Evolutionary conservation across 257 asterid genomes (phyloP).

Genomic region (Perilla frutescens): DNA sequence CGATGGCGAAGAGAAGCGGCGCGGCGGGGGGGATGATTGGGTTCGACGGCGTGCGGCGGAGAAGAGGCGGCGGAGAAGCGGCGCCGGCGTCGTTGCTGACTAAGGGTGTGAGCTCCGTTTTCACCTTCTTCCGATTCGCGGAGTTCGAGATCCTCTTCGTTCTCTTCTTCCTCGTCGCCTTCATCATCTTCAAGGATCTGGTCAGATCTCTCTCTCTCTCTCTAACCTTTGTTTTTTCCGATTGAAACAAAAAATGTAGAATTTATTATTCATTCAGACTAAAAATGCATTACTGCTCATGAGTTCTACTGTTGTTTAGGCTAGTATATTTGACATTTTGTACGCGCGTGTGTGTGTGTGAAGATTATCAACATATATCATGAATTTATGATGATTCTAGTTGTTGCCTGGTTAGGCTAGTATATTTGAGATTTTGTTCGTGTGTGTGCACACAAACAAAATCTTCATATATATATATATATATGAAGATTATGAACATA

Average conservation of each 20-base stretch:
- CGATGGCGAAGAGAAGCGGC: conserved; percentile 40
- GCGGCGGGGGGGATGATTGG: conserved; percentile 47
- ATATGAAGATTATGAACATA: too few relatives aligned
- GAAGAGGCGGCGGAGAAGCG: conserved; percentile 38
- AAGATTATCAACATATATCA: too few relatives aligned
- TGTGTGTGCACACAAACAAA: too few relatives aligned
- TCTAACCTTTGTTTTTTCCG: neutral
- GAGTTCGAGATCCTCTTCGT: conserved; percentile 95
- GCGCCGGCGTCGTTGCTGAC: conserved; percentile 52
- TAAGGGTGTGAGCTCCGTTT: conserved; percentile 68
- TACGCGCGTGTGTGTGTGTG: too few relatives aligned
- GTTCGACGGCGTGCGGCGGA: conserved; percentile 43
- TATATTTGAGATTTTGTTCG: too few relatives aligned
- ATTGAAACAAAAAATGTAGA: neutral
- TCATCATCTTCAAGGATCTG: conserved; percentile 87
- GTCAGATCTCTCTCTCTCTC: conserved; percentile 40
- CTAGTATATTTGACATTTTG: too few relatives aligned
- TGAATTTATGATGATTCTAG: too few relatives aligned
- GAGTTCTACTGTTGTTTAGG: too few relatives aligned
- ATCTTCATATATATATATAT: too few relatives aligned
- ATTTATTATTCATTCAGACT: too few relatives aligned
- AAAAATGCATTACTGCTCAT: too few relatives aligned
- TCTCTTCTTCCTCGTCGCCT: conserved; percentile 75
- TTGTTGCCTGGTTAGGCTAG: too few relatives aligned
- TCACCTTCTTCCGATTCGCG: conserved; percentile 70